Evolutionary conservation across 805 yeast species (phyloP), one percentile per base, ranked within the genome.

Genomic region (Wickerhamiella hasegawae): DNA sequence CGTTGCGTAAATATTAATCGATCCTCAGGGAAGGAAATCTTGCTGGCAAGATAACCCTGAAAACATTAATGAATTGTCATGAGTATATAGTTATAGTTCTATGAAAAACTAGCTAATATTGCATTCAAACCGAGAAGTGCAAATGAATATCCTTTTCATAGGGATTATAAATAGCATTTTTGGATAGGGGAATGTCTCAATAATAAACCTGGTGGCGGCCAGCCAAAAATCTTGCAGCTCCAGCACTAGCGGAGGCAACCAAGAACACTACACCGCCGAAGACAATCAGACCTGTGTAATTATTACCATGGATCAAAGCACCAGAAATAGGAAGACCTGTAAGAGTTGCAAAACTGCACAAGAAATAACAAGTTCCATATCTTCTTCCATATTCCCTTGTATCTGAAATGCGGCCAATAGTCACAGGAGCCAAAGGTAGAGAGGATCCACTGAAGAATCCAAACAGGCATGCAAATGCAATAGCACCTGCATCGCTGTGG

Each of bases 361-460:
- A 41, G 33, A 71, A 71, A 50, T 73, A 76, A 40, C 73, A 66
- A 12, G 81, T 64, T 0, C 84, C 84, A 43, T 71, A 78, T 16
- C 77, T 55, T 41, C 69, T 72, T 15, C 85, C 85, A 49, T 76
- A 77, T 37, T 73, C 68, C 39, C 65, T 60, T 0, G 76, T 73
- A 12, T 65, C 66, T n/a, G 76, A 68, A 20, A 79, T 70, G 31
- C 69, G 68, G 0, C 79, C 69, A n/a, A 76, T 65, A 41, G 85
- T 76, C 3, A 71, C 73, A 0, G 87, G 83, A 1, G 78, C 68
- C 33, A 78, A 47, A 1, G 80, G 65, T 28, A 79, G 57, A 4
- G 77, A 69, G 15, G 78, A 68, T 3, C 82, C 73, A 21, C 69
- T 61, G 38, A 67, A 63, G n/a, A 46, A 43, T 12, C 50, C 50